These are phyloP conservation scores for Penicillium silybi DNA, from an alignment of 495 filamentous ascomycete genomes.

Conservation along the genomic window DNA sequence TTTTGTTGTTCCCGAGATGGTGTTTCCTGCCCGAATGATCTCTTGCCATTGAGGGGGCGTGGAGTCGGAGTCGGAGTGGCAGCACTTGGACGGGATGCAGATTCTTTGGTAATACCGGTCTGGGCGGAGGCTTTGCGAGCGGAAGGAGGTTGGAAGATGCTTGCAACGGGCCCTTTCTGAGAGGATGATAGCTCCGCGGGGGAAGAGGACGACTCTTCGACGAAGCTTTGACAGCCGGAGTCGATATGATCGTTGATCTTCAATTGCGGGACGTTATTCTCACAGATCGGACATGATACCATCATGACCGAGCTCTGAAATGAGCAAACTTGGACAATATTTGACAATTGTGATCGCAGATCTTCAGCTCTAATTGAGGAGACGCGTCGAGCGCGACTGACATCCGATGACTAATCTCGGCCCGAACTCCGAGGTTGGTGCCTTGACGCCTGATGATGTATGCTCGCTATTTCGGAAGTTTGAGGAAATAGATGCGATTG, in stretches of 20 bases:
- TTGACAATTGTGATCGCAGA: background rate
- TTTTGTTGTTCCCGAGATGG: conserved; percentile 13
- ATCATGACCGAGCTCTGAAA: conserved; percentile 33
- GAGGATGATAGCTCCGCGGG: conserved; percentile 37
- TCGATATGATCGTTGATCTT: conserved; percentile 94
- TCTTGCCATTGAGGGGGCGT: conserved; percentile 33
- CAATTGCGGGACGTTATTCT: conserved; percentile 64
- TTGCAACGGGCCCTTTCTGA: conserved; percentile 54
- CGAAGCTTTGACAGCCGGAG: conserved; percentile 65
- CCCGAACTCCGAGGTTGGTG: background rate
- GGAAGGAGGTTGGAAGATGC: conserved; percentile 75
- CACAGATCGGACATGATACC: conserved; percentile 88
- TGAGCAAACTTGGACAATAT: background rate
- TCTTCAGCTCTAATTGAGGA: conserved; percentile 6
- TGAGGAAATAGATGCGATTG: background rate
- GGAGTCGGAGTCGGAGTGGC: conserved; percentile 26
- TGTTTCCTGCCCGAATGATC: conserved; percentile 28
- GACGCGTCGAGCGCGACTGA: conserved; percentile 16
- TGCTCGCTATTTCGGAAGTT: background rate
- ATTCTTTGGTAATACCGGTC: conserved; percentile 18
- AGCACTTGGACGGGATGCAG: conserved; percentile 13
- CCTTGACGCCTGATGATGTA: background rate
- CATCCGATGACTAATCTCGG: background rate
- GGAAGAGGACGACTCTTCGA: conserved; percentile 43
- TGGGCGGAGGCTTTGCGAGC: conserved; percentile 38